Evolutionary conservation across 345 rosid genomes (phyloP).

Genomic region (Citrus mangshanensis): DNA sequence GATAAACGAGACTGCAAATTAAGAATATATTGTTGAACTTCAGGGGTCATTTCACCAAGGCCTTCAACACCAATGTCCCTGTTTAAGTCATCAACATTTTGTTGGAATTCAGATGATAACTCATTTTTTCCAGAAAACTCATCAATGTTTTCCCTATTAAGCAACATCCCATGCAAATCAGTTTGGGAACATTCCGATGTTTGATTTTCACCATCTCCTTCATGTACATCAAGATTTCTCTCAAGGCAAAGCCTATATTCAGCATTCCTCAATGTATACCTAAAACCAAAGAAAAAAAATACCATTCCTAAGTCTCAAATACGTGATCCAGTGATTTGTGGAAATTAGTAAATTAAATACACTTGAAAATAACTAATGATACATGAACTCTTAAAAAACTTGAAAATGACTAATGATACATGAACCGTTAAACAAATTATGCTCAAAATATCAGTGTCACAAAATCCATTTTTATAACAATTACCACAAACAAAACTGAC

Average conservation of each 20-base stretch:
- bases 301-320: conserved; percentile 8
- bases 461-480: background rate
- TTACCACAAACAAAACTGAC: background rate
- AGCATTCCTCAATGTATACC: conserved; percentile 89
- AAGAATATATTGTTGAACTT: conserved; percentile 68
- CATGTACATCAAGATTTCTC: conserved; percentile 60
- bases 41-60: conserved; percentile 63
- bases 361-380: background rate
- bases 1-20: conserved; percentile 70
- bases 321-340: background rate
- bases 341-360: background rate
- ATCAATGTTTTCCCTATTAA: conserved; percentile 31
- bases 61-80: conserved; percentile 41
- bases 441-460: background rate
- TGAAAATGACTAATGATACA: background rate
- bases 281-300: conserved; percentile 25
- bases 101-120: conserved; percentile 29
- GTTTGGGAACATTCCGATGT: conserved; percentile 28
- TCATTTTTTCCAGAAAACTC: conserved; percentile 27
- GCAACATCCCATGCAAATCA: conserved; percentile 36
- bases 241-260: conserved; percentile 94
- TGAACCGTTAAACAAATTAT: conserved; percentile 7
- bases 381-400: conserved; percentile 7
- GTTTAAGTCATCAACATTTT: conserved; percentile 25
- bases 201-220: conserved; percentile 41